phyloP scores from a whole-genome alignment of 2,329 filamentous ascomycete genomes.

The Nannizzia gypsea region DNA sequence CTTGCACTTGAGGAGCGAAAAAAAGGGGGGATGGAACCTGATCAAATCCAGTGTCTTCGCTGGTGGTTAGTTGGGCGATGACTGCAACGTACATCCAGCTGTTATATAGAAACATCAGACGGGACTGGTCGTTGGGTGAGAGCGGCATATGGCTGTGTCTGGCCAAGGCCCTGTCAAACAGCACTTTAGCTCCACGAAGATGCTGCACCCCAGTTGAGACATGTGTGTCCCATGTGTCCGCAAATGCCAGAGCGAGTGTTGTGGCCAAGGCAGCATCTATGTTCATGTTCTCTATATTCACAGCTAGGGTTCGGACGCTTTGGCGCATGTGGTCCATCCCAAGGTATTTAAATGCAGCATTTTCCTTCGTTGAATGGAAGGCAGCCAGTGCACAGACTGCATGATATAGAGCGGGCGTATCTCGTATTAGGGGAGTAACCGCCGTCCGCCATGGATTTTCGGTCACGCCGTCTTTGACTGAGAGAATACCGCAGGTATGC shows the following conservation, averaged over 20 bases:
- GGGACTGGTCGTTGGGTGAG: constrained; percentile 38
- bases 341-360: constrained; percentile 45
- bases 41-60: constrained; percentile 46
- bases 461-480: constrained; percentile 55
- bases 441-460: constrained; percentile 63
- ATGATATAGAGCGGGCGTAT: constrained; percentile 55
- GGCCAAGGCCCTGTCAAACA: constrained; percentile 49
- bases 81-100: constrained; percentile 65
- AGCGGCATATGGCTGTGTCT: constrained; percentile 27
- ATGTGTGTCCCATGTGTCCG: constrained; percentile 60
- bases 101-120: constrained; percentile 57
- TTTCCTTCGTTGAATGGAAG: constrained; percentile 52
- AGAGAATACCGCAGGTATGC: constrained; percentile 58
- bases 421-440: constrained; percentile 55
- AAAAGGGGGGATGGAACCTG: constrained; percentile 28
- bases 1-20: constrained; percentile 37
- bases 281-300: constrained; percentile 51
- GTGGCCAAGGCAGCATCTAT: constrained; percentile 56
- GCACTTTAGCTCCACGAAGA: constrained; percentile 53
- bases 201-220: constrained; percentile 58
- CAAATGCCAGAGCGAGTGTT: constrained; percentile 56
- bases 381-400: constrained; percentile 58
- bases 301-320: constrained; percentile 48
- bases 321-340: constrained; percentile 59
- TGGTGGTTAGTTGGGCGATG: constrained; percentile 54